These are phyloP conservation scores for Euphrasia confusa DNA, from an alignment of 257 asterid species.

Conservation along the genomic window DNA sequence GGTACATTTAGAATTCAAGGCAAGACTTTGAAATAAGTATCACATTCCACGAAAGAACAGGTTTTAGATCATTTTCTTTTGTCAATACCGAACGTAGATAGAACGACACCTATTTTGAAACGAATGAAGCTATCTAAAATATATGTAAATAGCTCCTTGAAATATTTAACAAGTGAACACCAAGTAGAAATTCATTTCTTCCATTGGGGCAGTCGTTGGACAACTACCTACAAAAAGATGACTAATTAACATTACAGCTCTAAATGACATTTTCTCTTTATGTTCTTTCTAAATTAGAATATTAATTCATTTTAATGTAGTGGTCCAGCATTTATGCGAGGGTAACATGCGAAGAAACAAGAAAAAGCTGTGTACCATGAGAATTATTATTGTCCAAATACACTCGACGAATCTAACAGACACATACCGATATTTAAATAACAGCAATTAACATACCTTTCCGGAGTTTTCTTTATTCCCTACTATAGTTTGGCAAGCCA, in stretches of 20 bases:
- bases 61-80: background rate
- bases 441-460: slow-evolving; percentile 37
- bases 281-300: no score
- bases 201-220: slow-evolving; percentile 84
- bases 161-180: no score
- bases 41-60: background rate
- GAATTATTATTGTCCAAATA: no score
- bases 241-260: background rate
- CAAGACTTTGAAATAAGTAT: no score
- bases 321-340: background rate
- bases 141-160: background rate
- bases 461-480: slow-evolving; percentile 93
- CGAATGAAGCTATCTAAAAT: background rate
- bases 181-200: slow-evolving; percentile 40
- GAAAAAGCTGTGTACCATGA: background rate
- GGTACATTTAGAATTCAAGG: no score
- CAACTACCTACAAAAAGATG: slow-evolving; percentile 52
- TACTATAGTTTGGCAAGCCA: slow-evolving; percentile 95
- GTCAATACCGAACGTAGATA: no score
- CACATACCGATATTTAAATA: background rate
- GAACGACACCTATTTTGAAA: background rate
- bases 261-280: background rate
- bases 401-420: no score
- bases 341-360: background rate
- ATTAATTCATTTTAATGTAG: background rate